phyloP scores from a whole-genome alignment of 176 grass and related monocot genomes.

The Cenchrus americanus region DNA sequence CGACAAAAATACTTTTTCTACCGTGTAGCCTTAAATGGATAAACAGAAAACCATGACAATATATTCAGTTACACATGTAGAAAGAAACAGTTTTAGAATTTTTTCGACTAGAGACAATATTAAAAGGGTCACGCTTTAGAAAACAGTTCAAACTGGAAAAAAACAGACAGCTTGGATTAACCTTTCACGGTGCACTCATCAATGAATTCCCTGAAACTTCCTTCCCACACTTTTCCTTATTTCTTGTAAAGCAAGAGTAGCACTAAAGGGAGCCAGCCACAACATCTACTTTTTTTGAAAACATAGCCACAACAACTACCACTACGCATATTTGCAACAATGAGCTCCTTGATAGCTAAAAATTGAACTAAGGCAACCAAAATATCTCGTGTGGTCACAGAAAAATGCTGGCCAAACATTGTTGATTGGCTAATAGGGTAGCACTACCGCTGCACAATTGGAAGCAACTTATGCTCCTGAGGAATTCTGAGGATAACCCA shows the following conservation, averaged over 20 bases:
- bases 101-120: background rate
- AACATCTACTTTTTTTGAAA: too few relatives aligned
- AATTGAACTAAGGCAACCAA: background rate
- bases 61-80: background rate
- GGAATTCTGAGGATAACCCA: background rate
- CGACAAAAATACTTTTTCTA: constrained; percentile 14
- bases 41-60: background rate
- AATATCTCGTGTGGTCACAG: background rate
- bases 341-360: background rate
- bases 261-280: too few relatives aligned
- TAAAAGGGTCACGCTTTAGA: background rate
- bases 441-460: background rate
- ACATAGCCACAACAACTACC: too few relatives aligned
- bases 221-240: background rate
- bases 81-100: background rate
- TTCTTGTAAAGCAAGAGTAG: background rate
- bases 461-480: constrained; percentile 12
- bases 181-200: background rate
- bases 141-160: background rate
- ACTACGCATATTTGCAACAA: background rate
- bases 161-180: background rate
- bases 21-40: constrained; percentile 13
- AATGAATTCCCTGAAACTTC: background rate
- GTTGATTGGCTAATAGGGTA: background rate
- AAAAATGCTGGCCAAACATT: background rate